Evolutionary conservation across 345 rosid genomes (phyloP), one percentile per base, ranked within the genome.

Genomic region (Populus simonii): DNA sequence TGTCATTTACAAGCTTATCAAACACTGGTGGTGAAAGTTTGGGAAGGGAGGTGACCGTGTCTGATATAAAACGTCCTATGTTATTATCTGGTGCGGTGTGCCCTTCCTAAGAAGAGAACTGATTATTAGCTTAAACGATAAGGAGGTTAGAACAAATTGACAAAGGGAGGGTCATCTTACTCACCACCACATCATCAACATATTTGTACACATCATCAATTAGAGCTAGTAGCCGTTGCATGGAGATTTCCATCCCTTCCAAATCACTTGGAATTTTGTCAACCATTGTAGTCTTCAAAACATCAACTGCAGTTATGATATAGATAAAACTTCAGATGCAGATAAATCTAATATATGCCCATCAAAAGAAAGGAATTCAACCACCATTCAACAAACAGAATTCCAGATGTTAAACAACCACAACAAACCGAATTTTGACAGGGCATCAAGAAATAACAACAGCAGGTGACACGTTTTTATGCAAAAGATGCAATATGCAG

Each of bases 161-260:
- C 7, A 12, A 51, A 39, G 25, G 15, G 8, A 33, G 59, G 61
- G 69, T 8, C 22, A 62, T 33, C 22, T 36, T 71, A 82, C 94
- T 82, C 78, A 91, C 99, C 94, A 90, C 97, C 39, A 94, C 95
- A 80, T 91, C 84, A 47, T 94, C 97, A 6, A 94, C 98, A 74
- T 90, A 89, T 84, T 89, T 89, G 88, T 89, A 81, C 69, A 92
- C 88, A 73, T 89, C 98, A 45, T 92, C 92, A 63, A 90, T 88
- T 45, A 94, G 74, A 80, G 89, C 85, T 74, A 91, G 78, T 16
- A 94, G 86, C 62, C 89, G 89, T 81, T 88, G 89, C 97, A 91
- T 89, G 29, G 97, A 85, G 75, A 89, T 84, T 86, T 94, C 98
- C 99, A 96, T 94, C 79, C 99, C 97, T 83, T 96, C 99, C 88